Conservation (phyloP, 768 basidiomycete genomes). For the Termitomyces sp. region DNA sequence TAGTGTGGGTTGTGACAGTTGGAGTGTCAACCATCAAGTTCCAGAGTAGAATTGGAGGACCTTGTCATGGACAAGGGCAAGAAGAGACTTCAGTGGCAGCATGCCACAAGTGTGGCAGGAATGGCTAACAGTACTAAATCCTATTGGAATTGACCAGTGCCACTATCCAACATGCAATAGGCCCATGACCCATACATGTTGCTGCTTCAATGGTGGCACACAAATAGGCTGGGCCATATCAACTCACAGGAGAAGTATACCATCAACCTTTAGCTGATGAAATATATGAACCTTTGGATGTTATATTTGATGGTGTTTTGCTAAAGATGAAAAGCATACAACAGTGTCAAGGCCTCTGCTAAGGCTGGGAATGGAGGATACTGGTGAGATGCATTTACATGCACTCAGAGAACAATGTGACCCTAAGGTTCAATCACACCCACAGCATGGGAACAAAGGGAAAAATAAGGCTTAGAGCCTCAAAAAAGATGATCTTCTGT, state of each 20-base stretch:
- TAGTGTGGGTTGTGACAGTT: too few relatives aligned
- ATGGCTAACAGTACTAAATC: background rate
- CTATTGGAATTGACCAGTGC: background rate
- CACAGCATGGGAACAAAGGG: too few relatives aligned
- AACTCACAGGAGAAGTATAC: background rate
- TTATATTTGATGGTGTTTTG: background rate
- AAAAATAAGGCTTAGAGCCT: too few relatives aligned
- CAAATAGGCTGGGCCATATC: too few relatives aligned
- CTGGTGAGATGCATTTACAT: background rate
- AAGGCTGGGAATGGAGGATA: background rate
- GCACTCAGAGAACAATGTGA: background rate
- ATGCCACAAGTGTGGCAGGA: background rate
- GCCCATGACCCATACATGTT: background rate
- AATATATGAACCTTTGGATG: background rate
- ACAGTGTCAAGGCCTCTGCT: background rate
- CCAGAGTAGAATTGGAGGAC: background rate
- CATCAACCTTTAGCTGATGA: too few relatives aligned
- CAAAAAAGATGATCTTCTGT: constrained; percentile 14
- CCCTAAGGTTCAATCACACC: background rate
- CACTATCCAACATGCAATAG: background rate
- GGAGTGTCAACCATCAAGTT: background rate
- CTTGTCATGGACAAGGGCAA: background rate
- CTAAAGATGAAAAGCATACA: background rate
- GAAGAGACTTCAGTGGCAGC: background rate
- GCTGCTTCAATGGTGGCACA: background rate